These are phyloP conservation scores for Eimeria praecox DNA, from an alignment of 169 alveolate species.

Conservation along the genomic window DNA sequence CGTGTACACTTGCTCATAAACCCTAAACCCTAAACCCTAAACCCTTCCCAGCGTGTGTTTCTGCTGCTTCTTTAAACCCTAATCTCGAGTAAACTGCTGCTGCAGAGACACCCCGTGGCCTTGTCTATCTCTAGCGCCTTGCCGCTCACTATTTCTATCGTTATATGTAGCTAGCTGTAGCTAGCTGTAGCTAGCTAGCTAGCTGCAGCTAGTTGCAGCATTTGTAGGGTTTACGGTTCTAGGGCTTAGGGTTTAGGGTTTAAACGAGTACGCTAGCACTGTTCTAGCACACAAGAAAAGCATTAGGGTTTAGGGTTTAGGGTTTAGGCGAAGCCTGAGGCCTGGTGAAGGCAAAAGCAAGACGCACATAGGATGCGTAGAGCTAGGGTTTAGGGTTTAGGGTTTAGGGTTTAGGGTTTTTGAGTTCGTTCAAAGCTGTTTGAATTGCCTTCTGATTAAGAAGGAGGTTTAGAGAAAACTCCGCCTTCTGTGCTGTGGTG, in stretches of 20 bases:
- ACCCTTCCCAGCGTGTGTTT: not conserved
- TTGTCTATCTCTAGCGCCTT: not conserved
- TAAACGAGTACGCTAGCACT: not conserved
- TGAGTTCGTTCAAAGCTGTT: not conserved
- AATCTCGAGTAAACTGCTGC: not conserved
- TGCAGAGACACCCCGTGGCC: too few relatives aligned
- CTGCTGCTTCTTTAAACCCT: not conserved
- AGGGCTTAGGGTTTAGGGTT: constrained; percentile 48
- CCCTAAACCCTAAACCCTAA: not conserved
- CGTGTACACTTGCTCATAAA: not conserved
- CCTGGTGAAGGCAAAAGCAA: too few relatives aligned
- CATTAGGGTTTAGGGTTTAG: not conserved
- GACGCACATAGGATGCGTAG: not conserved
- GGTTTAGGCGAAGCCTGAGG: constrained; percentile 9
- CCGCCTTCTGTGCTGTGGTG: constrained; percentile 15
- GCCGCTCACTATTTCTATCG: not conserved
- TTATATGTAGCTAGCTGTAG: not conserved
- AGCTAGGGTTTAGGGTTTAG: not conserved
- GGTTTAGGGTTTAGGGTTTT: not conserved
- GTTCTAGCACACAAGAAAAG: not conserved
- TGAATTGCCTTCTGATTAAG: constrained; percentile 11
- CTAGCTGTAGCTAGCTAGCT: constrained; percentile 42
- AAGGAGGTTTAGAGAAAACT: constrained; percentile 23
- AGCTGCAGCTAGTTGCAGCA: not conserved
- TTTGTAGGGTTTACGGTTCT: not conserved